A percentile compares a stretch with the other conserved stretches of the same genome.
Conservation (phyloP, 441 rosid genomes). For the Erodium trifolium region DNA sequence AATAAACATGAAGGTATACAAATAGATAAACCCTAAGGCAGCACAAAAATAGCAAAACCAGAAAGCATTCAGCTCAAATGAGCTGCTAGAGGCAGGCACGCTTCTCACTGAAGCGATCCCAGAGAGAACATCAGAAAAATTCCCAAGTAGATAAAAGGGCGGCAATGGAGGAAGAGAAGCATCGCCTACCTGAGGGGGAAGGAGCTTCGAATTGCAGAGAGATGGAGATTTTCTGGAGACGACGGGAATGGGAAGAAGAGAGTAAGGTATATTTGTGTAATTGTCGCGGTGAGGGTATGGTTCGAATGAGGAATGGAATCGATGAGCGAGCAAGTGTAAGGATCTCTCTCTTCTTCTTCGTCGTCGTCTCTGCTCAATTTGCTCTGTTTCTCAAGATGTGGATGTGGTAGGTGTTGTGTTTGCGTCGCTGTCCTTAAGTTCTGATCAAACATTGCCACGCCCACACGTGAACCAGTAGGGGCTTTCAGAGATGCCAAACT, state of each 20-base stretch:
- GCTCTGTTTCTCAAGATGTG: too few species aligned
- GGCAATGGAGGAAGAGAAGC: neutral
- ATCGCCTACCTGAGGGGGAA: slow-evolving; percentile 19
- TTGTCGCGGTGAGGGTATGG: neutral
- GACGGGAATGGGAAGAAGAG: neutral
- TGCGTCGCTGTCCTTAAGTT: too few species aligned
- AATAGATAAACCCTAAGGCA: neutral
- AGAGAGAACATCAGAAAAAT: neutral
- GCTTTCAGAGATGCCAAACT: too few species aligned
- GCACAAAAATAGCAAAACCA: neutral
- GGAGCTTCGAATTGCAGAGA: slow-evolving; percentile 16
- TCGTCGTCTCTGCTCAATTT: too few species aligned
- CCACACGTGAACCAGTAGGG: too few species aligned
- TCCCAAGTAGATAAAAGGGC: neutral
- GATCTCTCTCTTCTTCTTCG: too few species aligned
- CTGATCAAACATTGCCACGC: too few species aligned
- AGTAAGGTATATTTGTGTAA: neutral
- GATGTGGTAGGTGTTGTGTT: too few species aligned
- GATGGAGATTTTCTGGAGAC: slow-evolving; percentile 12
- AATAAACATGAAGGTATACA: too few species aligned
- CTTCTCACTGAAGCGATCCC: neutral
- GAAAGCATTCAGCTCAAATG: neutral
- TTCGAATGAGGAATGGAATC: neutral
- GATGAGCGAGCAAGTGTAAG: too few species aligned
- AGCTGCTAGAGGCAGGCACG: neutral